Evolutionary conservation across 208 protist genomes (phyloP).

Genomic region (Trypanosoma grayi): DNA sequence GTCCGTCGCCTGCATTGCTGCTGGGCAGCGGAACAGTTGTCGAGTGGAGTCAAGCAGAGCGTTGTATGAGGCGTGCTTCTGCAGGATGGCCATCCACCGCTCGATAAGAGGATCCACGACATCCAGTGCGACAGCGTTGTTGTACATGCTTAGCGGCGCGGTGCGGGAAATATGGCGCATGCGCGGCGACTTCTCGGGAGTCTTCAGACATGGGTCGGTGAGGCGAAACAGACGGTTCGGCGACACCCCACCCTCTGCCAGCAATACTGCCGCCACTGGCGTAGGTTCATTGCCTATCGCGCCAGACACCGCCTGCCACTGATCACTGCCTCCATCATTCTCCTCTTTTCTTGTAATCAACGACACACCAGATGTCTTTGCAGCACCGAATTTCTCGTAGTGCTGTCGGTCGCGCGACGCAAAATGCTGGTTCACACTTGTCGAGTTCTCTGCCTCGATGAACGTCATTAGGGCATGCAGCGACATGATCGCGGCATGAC

Average conservation of each 20-base stretch:
- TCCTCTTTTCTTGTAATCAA: not conserved
- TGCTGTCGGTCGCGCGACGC: conserved; percentile 10
- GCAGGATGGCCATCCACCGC: conserved; percentile 18
- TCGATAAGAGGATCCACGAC: conserved; percentile 21
- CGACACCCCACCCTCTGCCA: not conserved
- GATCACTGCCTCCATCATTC: not conserved
- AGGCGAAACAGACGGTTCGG: not conserved
- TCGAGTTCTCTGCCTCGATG: conserved; percentile 11
- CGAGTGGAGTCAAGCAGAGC: conserved; percentile 20
- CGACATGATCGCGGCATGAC: conserved; percentile 14
- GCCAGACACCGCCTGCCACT: not conserved
- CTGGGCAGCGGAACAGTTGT: not conserved
- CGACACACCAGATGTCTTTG: not conserved
- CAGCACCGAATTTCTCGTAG: conserved; percentile 9
- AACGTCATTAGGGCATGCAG: conserved; percentile 18
- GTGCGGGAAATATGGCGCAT: not conserved
- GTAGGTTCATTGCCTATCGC: not conserved
- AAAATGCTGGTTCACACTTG: conserved; percentile 22
- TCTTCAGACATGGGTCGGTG: not conserved
- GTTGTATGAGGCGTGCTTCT: not conserved
- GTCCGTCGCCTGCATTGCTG: not conserved
- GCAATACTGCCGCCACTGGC: not conserved
- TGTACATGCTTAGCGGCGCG: conserved; percentile 22
- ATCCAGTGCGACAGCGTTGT: conserved; percentile 23
- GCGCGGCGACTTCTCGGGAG: not conserved